phyloP scores from a whole-genome alignment of 306 rosid genomes.

The Rosa multiflora region DNA sequence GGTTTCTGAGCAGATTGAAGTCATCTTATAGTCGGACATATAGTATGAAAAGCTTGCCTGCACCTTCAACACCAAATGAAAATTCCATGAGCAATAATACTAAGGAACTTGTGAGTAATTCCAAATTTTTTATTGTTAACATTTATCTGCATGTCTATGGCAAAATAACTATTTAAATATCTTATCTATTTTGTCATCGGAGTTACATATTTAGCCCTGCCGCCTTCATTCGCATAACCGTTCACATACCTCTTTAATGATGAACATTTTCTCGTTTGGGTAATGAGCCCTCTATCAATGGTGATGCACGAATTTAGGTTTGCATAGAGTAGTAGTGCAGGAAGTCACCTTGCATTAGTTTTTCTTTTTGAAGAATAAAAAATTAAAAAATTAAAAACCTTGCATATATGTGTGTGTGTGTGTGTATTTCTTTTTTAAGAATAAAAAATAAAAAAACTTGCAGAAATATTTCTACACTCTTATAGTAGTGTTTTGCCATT shows the following conservation, averaged over 20 bases:
- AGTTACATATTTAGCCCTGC: not conserved
- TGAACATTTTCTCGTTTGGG: not conserved
- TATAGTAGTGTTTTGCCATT: not conserved
- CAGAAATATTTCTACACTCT: not conserved
- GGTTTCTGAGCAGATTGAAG: slow-evolving; percentile 51
- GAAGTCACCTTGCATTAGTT: not conserved
- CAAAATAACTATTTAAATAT: not conserved
- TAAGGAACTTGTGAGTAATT: slow-evolving; percentile 57
- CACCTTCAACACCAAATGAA: slow-evolving; percentile 34
- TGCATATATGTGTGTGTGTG: not conserved
- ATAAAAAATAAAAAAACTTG: not conserved
- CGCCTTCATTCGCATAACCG: not conserved
- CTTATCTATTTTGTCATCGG: not conserved
- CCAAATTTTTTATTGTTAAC: not conserved
- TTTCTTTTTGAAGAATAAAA: not conserved
- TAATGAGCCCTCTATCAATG: not conserved
- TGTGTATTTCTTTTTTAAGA: not conserved
- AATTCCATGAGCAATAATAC: slow-evolving; percentile 30
- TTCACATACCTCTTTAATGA: not conserved
- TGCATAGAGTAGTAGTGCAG: not conserved
- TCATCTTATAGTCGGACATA: slow-evolving; percentile 47
- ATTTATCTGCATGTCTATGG: not conserved
- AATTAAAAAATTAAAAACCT: not conserved
- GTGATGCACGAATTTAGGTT: not conserved
- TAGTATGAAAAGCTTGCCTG: slow-evolving; percentile 44